Base-by-base conservation (phyloP, 495 filamentous ascomycete genomes). In the Daldinia concentrica region DNA sequence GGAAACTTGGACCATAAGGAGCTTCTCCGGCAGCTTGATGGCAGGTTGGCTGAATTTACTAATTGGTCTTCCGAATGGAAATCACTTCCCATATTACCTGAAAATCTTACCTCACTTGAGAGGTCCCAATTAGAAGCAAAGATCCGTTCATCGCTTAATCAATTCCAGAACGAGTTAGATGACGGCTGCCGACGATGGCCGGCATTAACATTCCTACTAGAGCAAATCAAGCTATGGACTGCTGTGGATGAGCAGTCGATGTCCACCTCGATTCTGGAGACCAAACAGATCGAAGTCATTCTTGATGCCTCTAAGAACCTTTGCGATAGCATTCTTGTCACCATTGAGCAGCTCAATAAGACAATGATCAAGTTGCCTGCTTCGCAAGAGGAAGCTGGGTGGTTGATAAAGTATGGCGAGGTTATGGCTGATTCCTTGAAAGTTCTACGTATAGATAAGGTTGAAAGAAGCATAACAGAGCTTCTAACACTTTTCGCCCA, bases 341-440 rank as follows among this genome's bases (percentile, higher is more conserved):
- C 90, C 26, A 82, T 94, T 12, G 92, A 97, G 67, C 86, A 89
- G 68, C 84, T 93, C 73, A 87, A 88, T 57, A 87, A 87, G 57
- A 68, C 76, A 1, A 73, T 77, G 14, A 57, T 71, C 30, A 70
- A 66, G 1, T 79, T 88, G 1, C 86, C 90, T 7, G 65, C 77
- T 17, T 86, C 86, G 2, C 77, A 84, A 22, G 87, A 90, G 24
- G 89, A 91, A 26, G 74, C 79, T 5, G 82, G 84, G n/a, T 91
- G 91, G 85, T 74, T 95, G 41, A 76, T 89, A 2, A 83, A 83
- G 22, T 86, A 88, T 68, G 88, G 90, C 54, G 83, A 85, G 15
- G 81, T 82, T 54, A 84, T 92, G 59, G 77, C 83, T 26, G 81
- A 82, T 2, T 82, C 82, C 19, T 74, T 93, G 29, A 89, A 84